Percentiles rank a stretch among this genome's conserved stretches.
Evolutionary conservation across 768 basidiomycete genomes (phyloP).

Genomic region (Tricholoma terreum): DNA sequence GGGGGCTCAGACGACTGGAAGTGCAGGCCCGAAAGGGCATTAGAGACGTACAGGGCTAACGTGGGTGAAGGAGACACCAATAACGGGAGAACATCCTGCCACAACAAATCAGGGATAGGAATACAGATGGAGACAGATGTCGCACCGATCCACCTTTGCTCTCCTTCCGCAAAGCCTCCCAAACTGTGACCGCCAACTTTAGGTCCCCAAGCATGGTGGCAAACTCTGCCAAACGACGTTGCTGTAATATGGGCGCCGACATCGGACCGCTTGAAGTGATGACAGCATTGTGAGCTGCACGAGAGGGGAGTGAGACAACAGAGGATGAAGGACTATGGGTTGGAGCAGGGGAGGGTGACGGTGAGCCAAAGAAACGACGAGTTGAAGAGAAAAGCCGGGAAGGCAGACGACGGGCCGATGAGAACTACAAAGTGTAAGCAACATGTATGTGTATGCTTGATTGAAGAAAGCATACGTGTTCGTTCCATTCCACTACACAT

Average conservation of each 20-base stretch:
- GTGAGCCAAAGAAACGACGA: conserved; percentile 75
- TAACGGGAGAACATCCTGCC: conserved; percentile 79
- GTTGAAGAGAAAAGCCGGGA: conserved; percentile 86
- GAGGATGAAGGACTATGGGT: conserved; percentile 38
- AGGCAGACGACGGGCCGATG: conserved; percentile 73
- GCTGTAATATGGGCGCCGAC: conserved; percentile 54
- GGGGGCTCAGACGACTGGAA: conserved; percentile 45
- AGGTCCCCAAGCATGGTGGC: conserved; percentile 89
- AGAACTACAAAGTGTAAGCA: conserved; percentile 44
- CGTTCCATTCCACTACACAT: conserved; percentile 91
- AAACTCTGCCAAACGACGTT: conserved; percentile 92
- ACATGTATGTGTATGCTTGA: background rate
- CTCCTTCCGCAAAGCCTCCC: conserved; percentile 87
- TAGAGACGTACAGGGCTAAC: conserved; percentile 54
- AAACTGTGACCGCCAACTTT: conserved; percentile 76
- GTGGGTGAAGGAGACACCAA: conserved; percentile 66
- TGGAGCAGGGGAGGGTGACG: conserved; percentile 45
- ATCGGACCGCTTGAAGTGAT: conserved; percentile 16
- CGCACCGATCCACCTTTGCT: conserved; percentile 82
- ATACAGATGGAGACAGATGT: conserved; percentile 9
- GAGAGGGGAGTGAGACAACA: conserved; percentile 36
- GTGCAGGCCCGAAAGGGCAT: conserved; percentile 53
- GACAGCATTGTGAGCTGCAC: conserved; percentile 34
- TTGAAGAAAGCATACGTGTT: conserved; percentile 47
- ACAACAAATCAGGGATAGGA: background rate